These are phyloP conservation scores for Ilyonectria sp. DNA, from an alignment of 2,329 filamentous ascomycete species.

Conservation along the genomic window DNA sequence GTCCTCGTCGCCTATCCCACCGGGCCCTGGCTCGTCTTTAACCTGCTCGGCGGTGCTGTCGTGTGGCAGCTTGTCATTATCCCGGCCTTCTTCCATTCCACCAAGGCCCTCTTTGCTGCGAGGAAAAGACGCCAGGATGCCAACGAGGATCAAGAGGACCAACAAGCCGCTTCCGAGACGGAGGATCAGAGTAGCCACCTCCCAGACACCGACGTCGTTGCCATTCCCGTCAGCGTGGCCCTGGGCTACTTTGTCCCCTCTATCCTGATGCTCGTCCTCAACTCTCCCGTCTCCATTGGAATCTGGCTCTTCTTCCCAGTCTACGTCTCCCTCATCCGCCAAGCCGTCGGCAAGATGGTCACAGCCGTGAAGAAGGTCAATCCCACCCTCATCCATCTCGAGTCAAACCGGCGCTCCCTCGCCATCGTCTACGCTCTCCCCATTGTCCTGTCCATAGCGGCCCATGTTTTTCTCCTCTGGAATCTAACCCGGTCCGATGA, in stretches of 20 bases:
- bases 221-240: conserved; percentile 66
- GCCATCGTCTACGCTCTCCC: conserved; percentile 63
- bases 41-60: conserved; percentile 64
- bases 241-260: conserved; percentile 65
- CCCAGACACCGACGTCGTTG: conserved; percentile 68
- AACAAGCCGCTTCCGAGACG: conserved; percentile 33
- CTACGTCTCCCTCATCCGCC: conserved; percentile 62
- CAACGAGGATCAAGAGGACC: conserved; percentile 38
- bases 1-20: conserved; percentile 57
- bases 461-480: conserved; percentile 61
- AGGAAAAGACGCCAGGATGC: conserved; percentile 33
- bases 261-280: conserved; percentile 61
- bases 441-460: conserved; percentile 58
- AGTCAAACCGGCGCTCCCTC: conserved; percentile 57
- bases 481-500: conserved; percentile 59
- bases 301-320: conserved; percentile 69
- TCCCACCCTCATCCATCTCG: conserved; percentile 58
- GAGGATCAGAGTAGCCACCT: conserved; percentile 55
- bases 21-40: conserved; percentile 63
- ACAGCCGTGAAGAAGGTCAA: conserved; percentile 46
- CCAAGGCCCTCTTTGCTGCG: conserved; percentile 53
- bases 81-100: conserved; percentile 63
- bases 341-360: conserved; percentile 52
- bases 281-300: conserved; percentile 54
- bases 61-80: conserved; percentile 68